Percentiles rank a stretch among this genome's conserved stretches.
Conservation (phyloP, 1,139 yeast species). For the Petasospora fabianii region DNA sequence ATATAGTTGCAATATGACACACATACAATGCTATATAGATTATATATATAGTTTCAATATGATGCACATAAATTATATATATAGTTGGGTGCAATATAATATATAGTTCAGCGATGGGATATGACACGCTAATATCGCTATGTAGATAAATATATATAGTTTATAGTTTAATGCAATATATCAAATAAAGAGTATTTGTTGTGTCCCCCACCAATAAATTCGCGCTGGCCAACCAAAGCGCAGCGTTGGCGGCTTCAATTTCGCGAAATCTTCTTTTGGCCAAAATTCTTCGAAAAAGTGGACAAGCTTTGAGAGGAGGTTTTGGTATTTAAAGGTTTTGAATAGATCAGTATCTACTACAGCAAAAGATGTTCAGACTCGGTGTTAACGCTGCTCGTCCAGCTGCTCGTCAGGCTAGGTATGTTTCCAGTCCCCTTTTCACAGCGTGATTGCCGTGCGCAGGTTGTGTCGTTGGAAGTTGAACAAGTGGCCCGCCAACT, state of each 20-base stretch:
- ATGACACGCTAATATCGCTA: too few relatives aligned
- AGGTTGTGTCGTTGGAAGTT: neutral
- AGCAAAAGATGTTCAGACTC: slow-evolving; percentile 54
- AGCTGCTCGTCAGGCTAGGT: slow-evolving; percentile 49
- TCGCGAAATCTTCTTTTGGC: slow-evolving; percentile 8
- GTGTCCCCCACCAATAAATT: slow-evolving; percentile 13
- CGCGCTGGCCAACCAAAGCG: slow-evolving; percentile 23
- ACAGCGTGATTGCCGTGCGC: neutral
- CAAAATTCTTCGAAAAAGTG: slow-evolving; percentile 15
- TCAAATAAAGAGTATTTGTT: too few relatives aligned
- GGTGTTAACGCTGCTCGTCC: slow-evolving; percentile 59
- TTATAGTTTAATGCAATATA: too few relatives aligned
- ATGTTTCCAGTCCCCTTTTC: slow-evolving; percentile 33
- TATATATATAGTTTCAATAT: too few relatives aligned
- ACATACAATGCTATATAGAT: too few relatives aligned
- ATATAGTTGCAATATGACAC: too few relatives aligned
- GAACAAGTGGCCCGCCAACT: too few relatives aligned
- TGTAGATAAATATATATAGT: too few relatives aligned
- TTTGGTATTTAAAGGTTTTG: neutral
- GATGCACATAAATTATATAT: too few relatives aligned
- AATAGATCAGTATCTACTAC: slow-evolving; percentile 1
- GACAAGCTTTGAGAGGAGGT: slow-evolving; percentile 6
- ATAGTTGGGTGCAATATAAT: too few relatives aligned
- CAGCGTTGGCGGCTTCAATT: slow-evolving; percentile 9
- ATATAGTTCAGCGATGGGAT: too few relatives aligned